phyloP scores from a whole-genome alignment of 2,329 filamentous ascomycete genomes.

The Trichoderma harzianum region DNA sequence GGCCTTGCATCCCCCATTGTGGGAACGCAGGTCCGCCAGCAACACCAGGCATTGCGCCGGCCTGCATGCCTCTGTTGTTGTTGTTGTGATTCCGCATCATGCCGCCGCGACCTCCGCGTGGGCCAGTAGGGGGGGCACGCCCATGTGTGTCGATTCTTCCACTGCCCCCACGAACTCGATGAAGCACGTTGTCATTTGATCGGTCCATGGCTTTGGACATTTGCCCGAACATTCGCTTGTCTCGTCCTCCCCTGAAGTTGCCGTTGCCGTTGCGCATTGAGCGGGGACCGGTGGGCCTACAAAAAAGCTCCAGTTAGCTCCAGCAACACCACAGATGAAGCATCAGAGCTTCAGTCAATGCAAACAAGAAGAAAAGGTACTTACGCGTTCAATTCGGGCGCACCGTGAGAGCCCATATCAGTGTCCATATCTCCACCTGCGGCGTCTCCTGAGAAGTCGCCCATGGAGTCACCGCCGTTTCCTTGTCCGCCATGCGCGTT shows the following conservation, averaged over 20 bases:
- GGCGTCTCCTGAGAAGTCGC: constrained; percentile 33
- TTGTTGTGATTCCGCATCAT: constrained; percentile 49
- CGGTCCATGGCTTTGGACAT: constrained; percentile 81
- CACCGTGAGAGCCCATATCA: constrained; percentile 64
- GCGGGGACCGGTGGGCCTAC: constrained; percentile 87
- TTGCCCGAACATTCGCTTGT: constrained; percentile 82
- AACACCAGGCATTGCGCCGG: constrained; percentile 5
- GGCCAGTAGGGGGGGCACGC: constrained; percentile 69
- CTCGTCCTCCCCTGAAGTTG: constrained; percentile 57
- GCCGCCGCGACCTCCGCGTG: constrained; percentile 53
- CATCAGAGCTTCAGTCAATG: not conserved
- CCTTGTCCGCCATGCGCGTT: constrained; percentile 53
- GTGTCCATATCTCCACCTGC: constrained; percentile 56
- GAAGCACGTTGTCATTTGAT: constrained; percentile 68
- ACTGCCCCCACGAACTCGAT: constrained; percentile 72
- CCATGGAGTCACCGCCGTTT: constrained; percentile 26
- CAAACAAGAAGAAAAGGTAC: constrained; percentile 29
- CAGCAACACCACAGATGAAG: not conserved
- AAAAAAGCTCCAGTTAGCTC: not conserved
- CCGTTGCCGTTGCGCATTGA: constrained; percentile 74
- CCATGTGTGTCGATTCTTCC: constrained; percentile 79
- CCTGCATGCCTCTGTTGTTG: constrained; percentile 30
- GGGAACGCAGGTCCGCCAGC: constrained; percentile 12
- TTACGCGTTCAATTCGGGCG: constrained; percentile 56
- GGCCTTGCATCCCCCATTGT: constrained; percentile 39